These are phyloP conservation scores for Leccinum imitatum DNA, from an alignment of 768 basidiomycete species.

Conservation along the genomic window DNA sequence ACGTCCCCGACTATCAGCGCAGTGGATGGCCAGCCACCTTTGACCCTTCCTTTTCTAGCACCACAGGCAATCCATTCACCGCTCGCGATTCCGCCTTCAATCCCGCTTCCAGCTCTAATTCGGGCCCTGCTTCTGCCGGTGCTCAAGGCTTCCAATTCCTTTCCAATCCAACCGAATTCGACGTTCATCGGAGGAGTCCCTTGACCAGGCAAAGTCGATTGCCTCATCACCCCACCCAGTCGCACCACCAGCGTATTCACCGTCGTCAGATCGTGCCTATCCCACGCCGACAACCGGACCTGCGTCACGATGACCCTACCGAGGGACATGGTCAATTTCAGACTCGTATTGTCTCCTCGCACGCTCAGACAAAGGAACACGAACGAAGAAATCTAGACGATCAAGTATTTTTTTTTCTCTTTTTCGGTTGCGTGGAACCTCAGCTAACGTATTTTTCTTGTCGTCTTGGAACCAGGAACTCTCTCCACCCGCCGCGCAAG, in stretches of 20 bases:
- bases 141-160: slow-evolving; percentile 1
- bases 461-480: slow-evolving; percentile 1
- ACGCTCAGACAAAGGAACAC: slow-evolving; percentile 1
- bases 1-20: slow-evolving; percentile 43
- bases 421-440: not conserved
- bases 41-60: slow-evolving; percentile 9
- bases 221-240: not conserved
- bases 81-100: not conserved
- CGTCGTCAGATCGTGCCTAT: slow-evolving; percentile 15
- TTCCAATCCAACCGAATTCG: slow-evolving; percentile 1
- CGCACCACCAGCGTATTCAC: slow-evolving; percentile 5
- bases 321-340: not conserved
- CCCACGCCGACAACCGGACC: slow-evolving; percentile 5
- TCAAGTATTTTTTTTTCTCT: slow-evolving; percentile 3
- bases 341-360: not conserved
- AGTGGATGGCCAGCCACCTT: slow-evolving; percentile 27
- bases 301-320: not conserved
- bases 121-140: not conserved
- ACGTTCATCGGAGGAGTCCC: not conserved
- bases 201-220: not conserved
- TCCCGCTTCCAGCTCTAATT: not conserved
- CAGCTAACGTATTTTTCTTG: not conserved
- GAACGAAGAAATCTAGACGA: slow-evolving; percentile 6
- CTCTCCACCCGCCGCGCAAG: slow-evolving; percentile 2
- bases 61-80: not conserved